Conservation (phyloP, 164 flowering plant genomes). For the Liquidambar formosana region DNA sequence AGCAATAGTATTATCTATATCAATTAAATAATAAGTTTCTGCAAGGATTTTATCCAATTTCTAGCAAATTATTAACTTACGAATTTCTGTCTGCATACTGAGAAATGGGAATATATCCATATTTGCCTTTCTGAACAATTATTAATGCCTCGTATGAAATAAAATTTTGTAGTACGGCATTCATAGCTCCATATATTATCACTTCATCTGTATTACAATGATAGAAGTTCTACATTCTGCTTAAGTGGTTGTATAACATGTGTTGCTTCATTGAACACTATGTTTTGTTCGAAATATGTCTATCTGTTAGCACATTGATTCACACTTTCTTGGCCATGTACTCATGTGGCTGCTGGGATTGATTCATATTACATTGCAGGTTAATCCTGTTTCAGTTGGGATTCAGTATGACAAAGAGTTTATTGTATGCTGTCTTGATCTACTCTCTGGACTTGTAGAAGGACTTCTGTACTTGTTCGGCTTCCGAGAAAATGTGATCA, state of each 20-base stretch:
- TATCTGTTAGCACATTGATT: not conserved
- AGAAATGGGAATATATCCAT: not conserved
- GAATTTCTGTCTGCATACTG: not conserved
- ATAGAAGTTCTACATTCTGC: not conserved
- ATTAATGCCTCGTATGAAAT: not conserved
- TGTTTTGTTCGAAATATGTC: not conserved
- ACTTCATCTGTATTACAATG: not conserved
- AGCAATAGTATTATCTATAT: not conserved
- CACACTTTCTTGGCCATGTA: not conserved
- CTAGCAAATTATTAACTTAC: no score
- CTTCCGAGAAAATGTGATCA: no score
- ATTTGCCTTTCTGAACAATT: not conserved
- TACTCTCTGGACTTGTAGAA: slow-evolving; percentile 94
- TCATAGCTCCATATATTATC: not conserved
- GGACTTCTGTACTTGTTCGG: no score
- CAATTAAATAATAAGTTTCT: no score
- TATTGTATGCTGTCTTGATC: slow-evolving; percentile 86
- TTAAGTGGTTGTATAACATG: not conserved
- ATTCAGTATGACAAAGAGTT: slow-evolving; percentile 92
- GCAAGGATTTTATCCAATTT: no score
- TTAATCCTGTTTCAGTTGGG: slow-evolving; percentile 79
- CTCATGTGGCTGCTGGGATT: no score
- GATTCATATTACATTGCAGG: slow-evolving; percentile 46
- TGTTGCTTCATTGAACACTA: not conserved
- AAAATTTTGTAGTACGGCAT: not conserved